Evolutionary conservation across 2,329 filamentous ascomycete genomes (phyloP).

Genomic region (Pseudogymnoascus sp.): DNA sequence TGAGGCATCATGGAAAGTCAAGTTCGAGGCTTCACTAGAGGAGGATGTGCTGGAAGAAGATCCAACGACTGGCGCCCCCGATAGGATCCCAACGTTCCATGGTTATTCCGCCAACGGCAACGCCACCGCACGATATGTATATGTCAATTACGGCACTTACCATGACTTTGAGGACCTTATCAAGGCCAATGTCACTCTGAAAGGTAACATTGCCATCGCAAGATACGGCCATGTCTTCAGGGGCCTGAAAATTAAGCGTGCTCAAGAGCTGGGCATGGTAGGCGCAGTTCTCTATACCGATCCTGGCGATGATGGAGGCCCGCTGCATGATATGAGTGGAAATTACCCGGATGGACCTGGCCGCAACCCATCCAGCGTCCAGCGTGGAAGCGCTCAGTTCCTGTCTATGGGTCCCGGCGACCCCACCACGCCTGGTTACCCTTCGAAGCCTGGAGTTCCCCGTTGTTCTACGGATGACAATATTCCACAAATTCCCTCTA

Average conservation of each 20-base stretch:
- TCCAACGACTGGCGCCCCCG: conserved; percentile 59
- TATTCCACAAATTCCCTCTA: conserved; percentile 78
- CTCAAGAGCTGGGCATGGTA: conserved; percentile 81
- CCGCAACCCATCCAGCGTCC: conserved; percentile 78
- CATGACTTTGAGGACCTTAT: conserved; percentile 75
- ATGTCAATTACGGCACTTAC: conserved; percentile 84
- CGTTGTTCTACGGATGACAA: conserved; percentile 59
- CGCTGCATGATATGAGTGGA: conserved; percentile 36
- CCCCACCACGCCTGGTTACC: conserved; percentile 88
- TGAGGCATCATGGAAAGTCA: conserved; percentile 57
- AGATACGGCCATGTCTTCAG: conserved; percentile 84
- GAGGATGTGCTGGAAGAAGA: conserved; percentile 83
- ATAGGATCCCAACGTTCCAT: conserved; percentile 83
- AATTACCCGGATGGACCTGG: conserved; percentile 80
- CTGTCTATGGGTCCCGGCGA: conserved; percentile 62
- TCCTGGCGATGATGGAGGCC: conserved; percentile 79
- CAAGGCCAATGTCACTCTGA: conserved; percentile 62
- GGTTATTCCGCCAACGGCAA: conserved; percentile 91
- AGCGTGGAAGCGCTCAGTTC: conserved; percentile 79
- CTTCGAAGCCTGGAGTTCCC: conserved; percentile 80
- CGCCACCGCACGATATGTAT: conserved; percentile 79
- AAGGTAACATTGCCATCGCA: conserved; percentile 78
- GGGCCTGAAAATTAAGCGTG: conserved; percentile 85
- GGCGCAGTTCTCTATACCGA: conserved; percentile 81
- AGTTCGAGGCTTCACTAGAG: conserved; percentile 71